A percentile compares a stretch with the other conserved stretches of the same genome.
These are phyloP conservation scores for Chloranthus sessilifolius DNA, from an alignment of 164 flowering plant species.

Conservation along the genomic window DNA sequence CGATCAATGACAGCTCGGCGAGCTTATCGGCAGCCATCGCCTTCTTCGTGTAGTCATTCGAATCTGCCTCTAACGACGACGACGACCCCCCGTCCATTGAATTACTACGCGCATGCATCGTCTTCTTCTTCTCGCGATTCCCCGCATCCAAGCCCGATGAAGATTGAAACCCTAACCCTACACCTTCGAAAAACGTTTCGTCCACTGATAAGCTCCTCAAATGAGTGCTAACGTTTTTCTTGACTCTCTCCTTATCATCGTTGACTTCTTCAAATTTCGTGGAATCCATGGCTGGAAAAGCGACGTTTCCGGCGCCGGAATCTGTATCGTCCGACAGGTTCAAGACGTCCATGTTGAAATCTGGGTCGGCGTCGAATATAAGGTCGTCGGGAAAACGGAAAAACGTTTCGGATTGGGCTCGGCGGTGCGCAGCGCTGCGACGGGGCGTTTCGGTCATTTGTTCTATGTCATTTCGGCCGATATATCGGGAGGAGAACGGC, in stretches of 20 bases:
- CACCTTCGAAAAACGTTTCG: constrained; percentile 83
- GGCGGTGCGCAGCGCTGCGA: constrained; percentile 53
- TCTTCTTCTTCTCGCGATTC: constrained; percentile 22
- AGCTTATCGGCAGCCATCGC: constrained; percentile 19
- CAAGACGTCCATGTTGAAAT: constrained; percentile 24
- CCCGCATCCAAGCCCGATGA: constrained; percentile 22
- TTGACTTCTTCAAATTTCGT: constrained; percentile 30
- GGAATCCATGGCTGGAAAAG: constrained; percentile 28
- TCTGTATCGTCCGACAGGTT: constrained; percentile 22
- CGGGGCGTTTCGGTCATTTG: constrained; percentile 64
- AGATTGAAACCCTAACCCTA: constrained; percentile 35
- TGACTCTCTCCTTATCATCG: constrained; percentile 14
- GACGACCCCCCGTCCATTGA: constrained; percentile 67
- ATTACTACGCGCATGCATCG: constrained; percentile 52
- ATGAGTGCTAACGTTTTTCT: constrained; percentile 23
- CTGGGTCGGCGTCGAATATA: constrained; percentile 37
- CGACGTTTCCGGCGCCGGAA: constrained; percentile 6
- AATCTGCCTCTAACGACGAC: constrained; percentile 22
- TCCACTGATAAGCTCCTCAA: constrained; percentile 87
- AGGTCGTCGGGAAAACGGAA: constrained; percentile 58
- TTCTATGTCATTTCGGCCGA: constrained; percentile 33
- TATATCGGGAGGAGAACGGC: constrained; percentile 15
- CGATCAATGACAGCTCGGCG: constrained; percentile 17
- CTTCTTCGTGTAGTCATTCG: constrained; percentile 29
- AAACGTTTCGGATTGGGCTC: constrained; percentile 75